Evolutionary conservation across 2,329 filamentous ascomycete genomes (phyloP).

Genomic region (Fusarium sp.): DNA sequence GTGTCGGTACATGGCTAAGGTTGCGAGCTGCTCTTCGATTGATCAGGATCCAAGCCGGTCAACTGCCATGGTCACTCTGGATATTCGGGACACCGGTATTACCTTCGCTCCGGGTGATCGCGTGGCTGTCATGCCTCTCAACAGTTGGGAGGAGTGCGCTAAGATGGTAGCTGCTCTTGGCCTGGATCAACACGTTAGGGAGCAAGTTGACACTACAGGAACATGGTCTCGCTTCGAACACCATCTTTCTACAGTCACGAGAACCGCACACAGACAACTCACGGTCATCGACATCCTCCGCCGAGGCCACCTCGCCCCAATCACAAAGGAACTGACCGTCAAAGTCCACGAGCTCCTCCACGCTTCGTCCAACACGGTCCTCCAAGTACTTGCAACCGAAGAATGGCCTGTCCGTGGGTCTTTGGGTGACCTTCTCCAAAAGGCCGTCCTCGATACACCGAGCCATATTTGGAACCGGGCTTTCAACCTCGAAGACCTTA

Average conservation of each 20-base stretch:
- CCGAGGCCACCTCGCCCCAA: conserved; percentile 60
- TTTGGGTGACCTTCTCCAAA: conserved; percentile 60
- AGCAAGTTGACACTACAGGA: conserved; percentile 49
- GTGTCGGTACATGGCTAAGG: conserved; percentile 58
- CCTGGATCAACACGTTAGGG: conserved; percentile 57
- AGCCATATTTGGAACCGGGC: conserved; percentile 60
- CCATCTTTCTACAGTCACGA: conserved; percentile 54
- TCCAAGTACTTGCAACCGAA: conserved; percentile 58
- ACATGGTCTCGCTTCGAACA: conserved; percentile 59
- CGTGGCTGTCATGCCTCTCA: conserved; percentile 64
- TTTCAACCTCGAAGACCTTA: conserved; percentile 55
- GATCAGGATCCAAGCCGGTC: conserved; percentile 57
- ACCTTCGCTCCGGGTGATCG: conserved; percentile 63
- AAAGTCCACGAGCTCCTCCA: conserved; percentile 58
- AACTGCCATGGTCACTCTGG: conserved; percentile 60
- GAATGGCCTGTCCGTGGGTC: conserved; percentile 63
- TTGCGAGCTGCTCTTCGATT: conserved; percentile 57
- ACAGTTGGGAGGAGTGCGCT: conserved; percentile 63
- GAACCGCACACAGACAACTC: conserved; percentile 45
- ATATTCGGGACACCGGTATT: conserved; percentile 62
- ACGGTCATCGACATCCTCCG: conserved; percentile 60
- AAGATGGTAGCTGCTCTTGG: conserved; percentile 63
- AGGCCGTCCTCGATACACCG: conserved; percentile 58
- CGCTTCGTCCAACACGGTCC: conserved; percentile 59
- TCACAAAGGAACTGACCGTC: conserved; percentile 61